Base-by-base conservation (phyloP, 2,329 filamentous ascomycete genomes). In the Talaromyces sp. region DNA sequence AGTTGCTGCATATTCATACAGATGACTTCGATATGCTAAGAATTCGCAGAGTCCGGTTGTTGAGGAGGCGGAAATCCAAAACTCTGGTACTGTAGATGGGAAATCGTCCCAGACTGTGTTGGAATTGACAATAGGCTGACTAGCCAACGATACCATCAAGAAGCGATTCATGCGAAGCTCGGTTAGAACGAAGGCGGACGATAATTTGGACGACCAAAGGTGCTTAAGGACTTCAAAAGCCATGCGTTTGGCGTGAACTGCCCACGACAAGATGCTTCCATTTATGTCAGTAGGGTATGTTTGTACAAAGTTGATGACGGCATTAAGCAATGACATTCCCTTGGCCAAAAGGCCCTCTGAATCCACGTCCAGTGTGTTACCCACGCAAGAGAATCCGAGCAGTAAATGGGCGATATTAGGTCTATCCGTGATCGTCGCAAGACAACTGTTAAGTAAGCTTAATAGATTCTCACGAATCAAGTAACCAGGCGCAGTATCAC, bases 391-490 rank as follows among this genome's bases (percentile, higher is more conserved):
- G 75, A 99, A 97, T 0, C 95, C 95, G 5, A 99, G 86, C 1
- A 99, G 82, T 54, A 96, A 84, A 76, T 99, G 96, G 0, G 94
- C 95, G 69, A 99, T 89, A 1, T 90, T 96, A 4, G 95, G 93
- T 70, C 89, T 87, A 70, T 90, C 86, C 1, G 90, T 89, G 31
- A 89, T 90, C 39, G 90, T 87, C 62, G 86, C 85, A 2, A 99
- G 83, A 73, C 92, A 96, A 63, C 88, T 87, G 70, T 91, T 90
- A 43, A 99, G 81, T 71, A 99, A 94, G 68, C 94, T 90, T 6
- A 99, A 84, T 25, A 98, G 89, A 66, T 90, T 90, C 62, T 91
- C 83, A 77, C 97, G 96, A 74, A 93, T 91, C 65, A 90, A 81
- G 75, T 95, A 97, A 66, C 88, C 87, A 0, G 91, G 84, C 1